A percentile compares a stretch with the other conserved stretches of the same genome.
These are phyloP conservation scores for Penicillium fimorum DNA, from an alignment of 495 filamentous ascomycete genomes.

Conservation along the genomic window DNA sequence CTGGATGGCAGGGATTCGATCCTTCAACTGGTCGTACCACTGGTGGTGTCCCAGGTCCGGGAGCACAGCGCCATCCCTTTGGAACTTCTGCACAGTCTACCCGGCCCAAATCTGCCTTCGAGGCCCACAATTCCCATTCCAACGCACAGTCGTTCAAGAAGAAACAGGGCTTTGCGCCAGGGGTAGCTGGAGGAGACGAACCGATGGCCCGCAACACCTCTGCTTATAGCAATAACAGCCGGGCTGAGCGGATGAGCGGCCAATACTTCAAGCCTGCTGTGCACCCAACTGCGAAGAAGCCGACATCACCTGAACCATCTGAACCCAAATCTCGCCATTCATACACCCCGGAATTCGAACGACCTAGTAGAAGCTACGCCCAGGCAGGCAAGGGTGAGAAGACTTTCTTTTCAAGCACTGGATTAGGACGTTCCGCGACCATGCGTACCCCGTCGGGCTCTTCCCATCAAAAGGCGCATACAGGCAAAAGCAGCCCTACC, in stretches of 20 bases:
- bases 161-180: slow-evolving; percentile 54
- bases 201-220: slow-evolving; percentile 53
- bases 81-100: slow-evolving; percentile 21
- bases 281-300: slow-evolving; percentile 44
- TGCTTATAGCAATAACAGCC: slow-evolving; percentile 45
- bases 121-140: slow-evolving; percentile 39
- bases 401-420: slow-evolving; percentile 51
- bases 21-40: slow-evolving; percentile 37
- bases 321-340: background rate
- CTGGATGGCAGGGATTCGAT: slow-evolving; percentile 43
- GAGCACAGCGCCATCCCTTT: slow-evolving; percentile 37
- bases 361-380: slow-evolving; percentile 68
- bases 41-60: slow-evolving; percentile 23
- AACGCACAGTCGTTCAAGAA: slow-evolving; percentile 44
- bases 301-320: slow-evolving; percentile 22
- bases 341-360: slow-evolving; percentile 39
- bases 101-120: slow-evolving; percentile 46
- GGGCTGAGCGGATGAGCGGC: slow-evolving; percentile 37
- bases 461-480: slow-evolving; percentile 30
- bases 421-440: slow-evolving; percentile 45
- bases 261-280: slow-evolving; percentile 37
- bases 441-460: slow-evolving; percentile 43
- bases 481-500: slow-evolving; percentile 36
- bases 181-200: slow-evolving; percentile 55
- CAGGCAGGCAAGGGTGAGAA: slow-evolving; percentile 64